These are phyloP conservation scores for Pistacia vera DNA, from an alignment of 345 rosid genomes.

Conservation along the genomic window DNA sequence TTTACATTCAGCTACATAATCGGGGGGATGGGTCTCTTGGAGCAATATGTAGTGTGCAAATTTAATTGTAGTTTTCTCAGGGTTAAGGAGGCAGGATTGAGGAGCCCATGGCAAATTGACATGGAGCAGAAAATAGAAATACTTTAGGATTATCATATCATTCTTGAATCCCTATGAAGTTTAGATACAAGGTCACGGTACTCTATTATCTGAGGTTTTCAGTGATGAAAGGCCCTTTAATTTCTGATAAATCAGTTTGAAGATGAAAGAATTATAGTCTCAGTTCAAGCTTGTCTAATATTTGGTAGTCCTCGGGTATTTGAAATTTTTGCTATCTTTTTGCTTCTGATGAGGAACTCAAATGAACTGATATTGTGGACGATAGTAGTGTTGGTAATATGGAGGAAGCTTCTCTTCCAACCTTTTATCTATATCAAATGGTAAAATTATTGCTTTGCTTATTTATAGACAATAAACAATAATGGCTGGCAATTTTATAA, in stretches of 20 bases:
- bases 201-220: not conserved
- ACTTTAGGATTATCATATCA: not conserved
- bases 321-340: not conserved
- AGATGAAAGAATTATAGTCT: not conserved
- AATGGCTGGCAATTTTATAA: not conserved
- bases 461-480: not conserved
- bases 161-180: not conserved
- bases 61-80: not conserved
- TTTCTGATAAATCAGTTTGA: not conserved
- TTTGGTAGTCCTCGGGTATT: not conserved
- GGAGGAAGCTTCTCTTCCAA: not conserved
- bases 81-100: not conserved
- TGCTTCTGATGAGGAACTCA: not conserved
- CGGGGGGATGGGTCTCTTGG: not conserved
- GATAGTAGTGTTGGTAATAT: not conserved
- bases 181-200: not conserved
- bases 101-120: not conserved
- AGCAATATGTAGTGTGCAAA: not conserved
- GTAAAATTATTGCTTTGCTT: constrained; percentile 4
- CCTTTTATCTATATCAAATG: not conserved
- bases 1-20: not conserved
- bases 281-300: not conserved
- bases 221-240: not conserved
- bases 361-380: not conserved
- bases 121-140: not conserved